Evolutionary conservation across 371 early-diverging fungal genomes (phyloP), one percentile per base, ranked within the genome.

Genomic region (Blakeslea trispora): DNA sequence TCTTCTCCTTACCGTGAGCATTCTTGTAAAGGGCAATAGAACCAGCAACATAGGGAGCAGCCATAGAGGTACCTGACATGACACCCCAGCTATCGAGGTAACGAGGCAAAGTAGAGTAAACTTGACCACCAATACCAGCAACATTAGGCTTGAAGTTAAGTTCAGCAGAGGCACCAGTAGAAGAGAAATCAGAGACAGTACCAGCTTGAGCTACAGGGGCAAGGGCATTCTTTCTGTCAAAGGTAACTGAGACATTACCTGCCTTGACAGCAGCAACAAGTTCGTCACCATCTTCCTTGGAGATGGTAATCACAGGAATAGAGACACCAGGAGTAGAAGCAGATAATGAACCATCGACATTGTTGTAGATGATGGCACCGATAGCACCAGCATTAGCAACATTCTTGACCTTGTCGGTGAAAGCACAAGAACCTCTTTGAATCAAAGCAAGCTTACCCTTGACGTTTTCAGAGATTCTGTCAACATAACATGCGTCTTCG

Each of bases 31-130:
- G 69, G 23, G 91, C 91, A 46, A 81, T 75, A 32, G 79, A 66
- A 40, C 91, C 91, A 40, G 89, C 75, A 39, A 84, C 71, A 55
- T 90, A 90, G 9, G 91, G 90, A 43, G 90, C 72, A n/a, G 91
- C 85, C 79, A 74, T 77, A 21, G 74, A 75, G 7, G 79, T 81
- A 56, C 90, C 90, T 15, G 81, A 79, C 47, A 78, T 58, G 13
- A 79, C 73, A 9, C 78, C 81, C 57, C 87, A 90, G 24, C 60
- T 57, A 41, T 60, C 61, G 15, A 69, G 64, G 21, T 64, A 67
- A 28, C 53, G 52, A 41, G 74, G 74, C 63, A 83, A 31, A 45
- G 90, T 85, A 24, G 89, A 87, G 58, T 82, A 84, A 22, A 90
- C 81, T 48, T 71, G 69, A 21, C 87, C 88, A 59, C 90, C 90